A percentile compares a stretch with the other conserved stretches of the same genome.
Conservation (phyloP, 2,329 filamentous ascomycete genomes). For the Fusarium nelsonii region DNA sequence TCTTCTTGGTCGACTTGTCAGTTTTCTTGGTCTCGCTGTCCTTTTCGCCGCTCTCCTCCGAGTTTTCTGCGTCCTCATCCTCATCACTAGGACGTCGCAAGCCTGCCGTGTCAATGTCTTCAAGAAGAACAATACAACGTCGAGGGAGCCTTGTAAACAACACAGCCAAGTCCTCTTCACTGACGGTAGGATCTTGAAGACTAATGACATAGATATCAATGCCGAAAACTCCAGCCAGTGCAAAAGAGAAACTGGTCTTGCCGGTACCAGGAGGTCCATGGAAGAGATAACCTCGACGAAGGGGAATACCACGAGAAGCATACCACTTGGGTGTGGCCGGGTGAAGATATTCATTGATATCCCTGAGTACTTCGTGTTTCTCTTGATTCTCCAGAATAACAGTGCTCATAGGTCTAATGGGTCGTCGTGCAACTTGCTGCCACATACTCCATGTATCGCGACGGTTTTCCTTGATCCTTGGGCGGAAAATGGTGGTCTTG, state of each 20-base stretch:
- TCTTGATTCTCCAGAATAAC: slow-evolving; percentile 77
- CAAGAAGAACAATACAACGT: slow-evolving; percentile 74
- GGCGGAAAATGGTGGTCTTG: slow-evolving; percentile 70
- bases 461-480: slow-evolving; percentile 60
- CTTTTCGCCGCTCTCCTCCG: slow-evolving; percentile 20
- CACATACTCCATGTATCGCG: slow-evolving; percentile 61
- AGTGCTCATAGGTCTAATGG: slow-evolving; percentile 78
- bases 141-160: slow-evolving; percentile 72
- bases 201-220: slow-evolving; percentile 75
- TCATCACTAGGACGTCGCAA: slow-evolving; percentile 59
- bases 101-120: slow-evolving; percentile 77
- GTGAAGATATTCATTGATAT: slow-evolving; percentile 84
- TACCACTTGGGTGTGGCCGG: slow-evolving; percentile 80
- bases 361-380: slow-evolving; percentile 74
- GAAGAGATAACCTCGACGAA: slow-evolving; percentile 82
- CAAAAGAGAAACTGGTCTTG: slow-evolving; percentile 76
- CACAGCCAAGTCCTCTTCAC: slow-evolving; percentile 69
- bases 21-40: slow-evolving; percentile 16
- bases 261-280: slow-evolving; percentile 81
- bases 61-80: slow-evolving; percentile 45
- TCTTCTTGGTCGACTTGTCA: slow-evolving; percentile 18
- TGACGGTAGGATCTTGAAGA: slow-evolving; percentile 68
- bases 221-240: slow-evolving; percentile 73
- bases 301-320: slow-evolving; percentile 78
- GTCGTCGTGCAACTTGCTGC: slow-evolving; percentile 70